Evolutionary conservation across 495 filamentous ascomycete genomes (phyloP).

Genomic region (Coniosporium apollinis): DNA sequence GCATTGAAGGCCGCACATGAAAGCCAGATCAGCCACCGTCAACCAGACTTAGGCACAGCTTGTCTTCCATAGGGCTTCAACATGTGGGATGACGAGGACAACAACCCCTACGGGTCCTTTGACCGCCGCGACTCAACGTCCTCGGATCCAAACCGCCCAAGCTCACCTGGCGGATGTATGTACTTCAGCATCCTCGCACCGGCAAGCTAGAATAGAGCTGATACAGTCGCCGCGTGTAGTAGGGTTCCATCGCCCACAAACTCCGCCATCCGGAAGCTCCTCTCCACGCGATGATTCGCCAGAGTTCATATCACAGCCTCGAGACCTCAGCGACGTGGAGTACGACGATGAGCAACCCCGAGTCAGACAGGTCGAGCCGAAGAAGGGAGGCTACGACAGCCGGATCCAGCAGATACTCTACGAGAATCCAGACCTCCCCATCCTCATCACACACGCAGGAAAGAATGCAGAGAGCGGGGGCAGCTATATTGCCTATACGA

Average conservation of each 20-base stretch:
- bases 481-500: constrained; percentile 90
- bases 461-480: constrained; percentile 87
- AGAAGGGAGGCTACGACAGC: constrained; percentile 79
- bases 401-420: constrained; percentile 93
- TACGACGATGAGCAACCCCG: constrained; percentile 33
- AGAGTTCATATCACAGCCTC: constrained; percentile 37
- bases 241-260: constrained; percentile 25
- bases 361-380: constrained; percentile 32
- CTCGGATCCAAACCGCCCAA: constrained; percentile 52
- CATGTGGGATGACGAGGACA: constrained; percentile 86
- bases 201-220: not conserved
- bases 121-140: constrained; percentile 62
- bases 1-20: too few relatives aligned
- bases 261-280: constrained; percentile 23
- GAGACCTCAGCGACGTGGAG: constrained; percentile 44
- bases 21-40: too few relatives aligned
- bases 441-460: constrained; percentile 81
- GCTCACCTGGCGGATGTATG: constrained; percentile 36
- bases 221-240: constrained; percentile 1
- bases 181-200: not conserved
- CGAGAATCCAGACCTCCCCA: constrained; percentile 77
- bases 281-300: constrained; percentile 33
- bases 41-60: too few relatives aligned
- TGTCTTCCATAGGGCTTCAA: too few relatives aligned
- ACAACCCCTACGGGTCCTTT: constrained; percentile 87